phyloP scores from a whole-genome alignment of 1,284 basidiomycete species.

The Athelia psychrophila region DNA sequence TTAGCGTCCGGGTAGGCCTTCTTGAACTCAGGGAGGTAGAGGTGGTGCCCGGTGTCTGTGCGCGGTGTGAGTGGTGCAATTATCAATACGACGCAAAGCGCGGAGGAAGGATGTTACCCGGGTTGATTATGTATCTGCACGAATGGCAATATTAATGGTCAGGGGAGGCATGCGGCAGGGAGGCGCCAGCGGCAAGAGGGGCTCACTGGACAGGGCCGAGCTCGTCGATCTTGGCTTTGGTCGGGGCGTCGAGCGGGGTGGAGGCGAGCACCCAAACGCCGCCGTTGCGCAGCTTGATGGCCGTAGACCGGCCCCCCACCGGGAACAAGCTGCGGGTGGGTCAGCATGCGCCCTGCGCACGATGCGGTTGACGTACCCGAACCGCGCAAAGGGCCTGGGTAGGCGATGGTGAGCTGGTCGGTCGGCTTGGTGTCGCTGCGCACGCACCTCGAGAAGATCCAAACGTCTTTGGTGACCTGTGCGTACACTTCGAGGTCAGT shows the following conservation, averaged over 20 bases:
- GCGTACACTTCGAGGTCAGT: not conserved
- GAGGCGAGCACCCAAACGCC: constrained; percentile 83
- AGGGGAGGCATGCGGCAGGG: too few relatives aligned
- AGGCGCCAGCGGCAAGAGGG: not conserved
- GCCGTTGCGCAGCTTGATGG: constrained; percentile 69
- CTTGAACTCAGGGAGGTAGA: constrained; percentile 50
- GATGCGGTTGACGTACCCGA: too few relatives aligned
- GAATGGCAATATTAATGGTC: constrained; percentile 27
- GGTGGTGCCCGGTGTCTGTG: constrained; percentile 27
- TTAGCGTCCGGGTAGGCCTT: constrained; percentile 78
- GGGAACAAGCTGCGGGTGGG: too few relatives aligned
- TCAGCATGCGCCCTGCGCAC: too few relatives aligned
- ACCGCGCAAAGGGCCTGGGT: constrained; percentile 65
- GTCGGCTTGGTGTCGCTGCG: not conserved
- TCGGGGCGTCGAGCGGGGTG: constrained; percentile 54
- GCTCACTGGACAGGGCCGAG: constrained; percentile 75
- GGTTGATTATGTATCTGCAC: too few relatives aligned
- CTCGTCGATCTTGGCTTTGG: constrained; percentile 52
- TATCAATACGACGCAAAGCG: too few relatives aligned
- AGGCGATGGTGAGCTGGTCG: not conserved
- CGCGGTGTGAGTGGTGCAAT: too few relatives aligned
- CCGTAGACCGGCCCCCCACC: constrained; percentile 82
- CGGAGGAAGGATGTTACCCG: too few relatives aligned
- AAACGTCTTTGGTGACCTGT: constrained; percentile 63
- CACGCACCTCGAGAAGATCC: constrained; percentile 69